These are phyloP conservation scores for Candida albicans DNA, from an alignment of 1,139 yeast genomes.

Conservation along the genomic window DNA sequence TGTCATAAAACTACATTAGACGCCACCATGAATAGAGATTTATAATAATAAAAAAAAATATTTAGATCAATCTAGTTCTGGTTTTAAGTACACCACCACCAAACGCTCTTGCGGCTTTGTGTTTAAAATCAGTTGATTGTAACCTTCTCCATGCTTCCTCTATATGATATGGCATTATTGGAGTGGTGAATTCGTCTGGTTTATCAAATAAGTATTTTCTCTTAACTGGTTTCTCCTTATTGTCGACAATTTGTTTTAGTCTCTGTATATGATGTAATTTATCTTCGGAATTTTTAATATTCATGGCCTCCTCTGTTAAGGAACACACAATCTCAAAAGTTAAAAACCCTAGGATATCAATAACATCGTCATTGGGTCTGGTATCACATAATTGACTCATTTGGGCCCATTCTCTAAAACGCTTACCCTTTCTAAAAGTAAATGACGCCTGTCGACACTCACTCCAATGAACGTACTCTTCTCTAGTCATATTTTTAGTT, in stretches of 20 bases:
- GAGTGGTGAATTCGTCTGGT: conserved; percentile 85
- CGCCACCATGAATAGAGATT: conserved; percentile 1
- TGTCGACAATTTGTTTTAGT: conserved; percentile 22
- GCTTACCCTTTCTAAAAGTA: conserved; percentile 87
- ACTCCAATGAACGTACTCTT: conserved; percentile 98
- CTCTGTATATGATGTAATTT: conserved; percentile 34
- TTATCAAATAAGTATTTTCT: conserved; percentile 79
- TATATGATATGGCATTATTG: conserved; percentile 79
- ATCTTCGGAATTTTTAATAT: conserved; percentile 72
- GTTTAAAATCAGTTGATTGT: conserved; percentile 62
- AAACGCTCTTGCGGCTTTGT: conserved; percentile 68
- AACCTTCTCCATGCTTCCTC: conserved; percentile 90
- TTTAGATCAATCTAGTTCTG: conserved; percentile 41
- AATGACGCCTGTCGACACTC: conserved; percentile 98
- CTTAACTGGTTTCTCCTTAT: conserved; percentile 31
- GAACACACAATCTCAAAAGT: conserved; percentile 97
- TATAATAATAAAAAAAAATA: not conserved
- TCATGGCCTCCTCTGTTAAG: conserved; percentile 86
- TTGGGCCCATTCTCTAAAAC: conserved; percentile 97
- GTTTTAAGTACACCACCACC: conserved; percentile 66
- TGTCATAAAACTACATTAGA: conserved; percentile 19
- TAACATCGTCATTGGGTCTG: conserved; percentile 93
- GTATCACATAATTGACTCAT: conserved; percentile 81
- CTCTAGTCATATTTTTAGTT: conserved; percentile 90
- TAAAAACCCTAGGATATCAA: conserved; percentile 90